phyloP scores from a whole-genome alignment of 306 rosid genomes.

The Ziziphus jujuba region DNA sequence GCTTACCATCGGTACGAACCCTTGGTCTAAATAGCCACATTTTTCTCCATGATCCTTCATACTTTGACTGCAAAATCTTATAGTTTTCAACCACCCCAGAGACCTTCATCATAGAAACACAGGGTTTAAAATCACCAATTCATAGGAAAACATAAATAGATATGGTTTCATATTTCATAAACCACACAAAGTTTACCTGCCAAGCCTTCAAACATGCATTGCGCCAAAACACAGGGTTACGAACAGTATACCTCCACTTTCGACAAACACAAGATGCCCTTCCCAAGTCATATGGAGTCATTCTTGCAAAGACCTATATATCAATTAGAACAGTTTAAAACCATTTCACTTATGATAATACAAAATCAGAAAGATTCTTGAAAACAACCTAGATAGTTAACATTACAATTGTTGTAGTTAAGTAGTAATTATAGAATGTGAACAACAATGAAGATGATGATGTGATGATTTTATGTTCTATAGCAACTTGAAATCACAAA shows the following conservation, averaged over 20 bases:
- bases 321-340: background rate
- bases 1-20: conserved; percentile 85
- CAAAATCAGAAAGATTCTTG: no score
- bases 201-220: conserved; percentile 93
- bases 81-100: conserved; percentile 76
- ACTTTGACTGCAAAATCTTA: conserved; percentile 70
- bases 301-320: conserved; percentile 72
- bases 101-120: conserved; percentile 45
- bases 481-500: background rate
- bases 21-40: conserved; percentile 96
- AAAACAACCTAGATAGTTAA: no score
- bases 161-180: conserved; percentile 8
- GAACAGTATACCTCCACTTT: conserved; percentile 89
- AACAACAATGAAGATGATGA: no score
- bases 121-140: conserved; percentile 26
- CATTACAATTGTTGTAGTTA: no score
- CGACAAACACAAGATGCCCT: conserved; percentile 91
- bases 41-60: conserved; percentile 85
- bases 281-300: conserved; percentile 83
- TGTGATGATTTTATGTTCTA: background rate
- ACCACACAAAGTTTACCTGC: conserved; percentile 68
- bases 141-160: conserved; percentile 17
- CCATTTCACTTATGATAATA: background rate
- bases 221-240: conserved; percentile 94
- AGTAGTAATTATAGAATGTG: no score